Conservation (phyloP, 208 protist species). For the Blechomonas ayalai region DNA sequence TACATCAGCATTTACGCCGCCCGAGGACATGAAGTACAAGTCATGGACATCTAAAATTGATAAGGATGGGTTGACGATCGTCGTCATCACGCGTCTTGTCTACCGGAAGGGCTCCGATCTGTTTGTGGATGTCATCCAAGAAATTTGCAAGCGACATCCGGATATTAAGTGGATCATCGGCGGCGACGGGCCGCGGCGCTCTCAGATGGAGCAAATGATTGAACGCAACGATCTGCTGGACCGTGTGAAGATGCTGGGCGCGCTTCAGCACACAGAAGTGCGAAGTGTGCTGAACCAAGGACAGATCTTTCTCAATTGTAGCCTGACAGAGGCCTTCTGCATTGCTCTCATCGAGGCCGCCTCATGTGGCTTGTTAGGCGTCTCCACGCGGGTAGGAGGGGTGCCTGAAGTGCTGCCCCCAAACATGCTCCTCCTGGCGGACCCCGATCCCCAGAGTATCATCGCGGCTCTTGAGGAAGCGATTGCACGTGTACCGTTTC, state of each 20-base stretch:
- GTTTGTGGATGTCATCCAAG: conserved; percentile 94
- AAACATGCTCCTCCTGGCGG: conserved; percentile 89
- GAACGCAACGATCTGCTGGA: conserved; percentile 95
- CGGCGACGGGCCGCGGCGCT: conserved; percentile 95
- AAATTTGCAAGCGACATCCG: conserved; percentile 90
- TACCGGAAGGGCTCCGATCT: conserved; percentile 97
- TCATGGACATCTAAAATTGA: conserved; percentile 83
- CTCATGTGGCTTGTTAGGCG: conserved; percentile 90
- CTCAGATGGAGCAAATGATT: conserved; percentile 96
- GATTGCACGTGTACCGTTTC: conserved; percentile 57
- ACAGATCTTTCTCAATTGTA: conserved; percentile 98
- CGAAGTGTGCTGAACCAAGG: conserved; percentile 89
- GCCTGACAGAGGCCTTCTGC: conserved; percentile 98
- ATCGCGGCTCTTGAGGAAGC: conserved; percentile 62
- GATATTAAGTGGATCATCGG: conserved; percentile 95
- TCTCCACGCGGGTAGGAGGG: conserved; percentile 96
- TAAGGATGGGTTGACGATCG: conserved; percentile 89
- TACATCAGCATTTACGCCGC: conserved; percentile 80
- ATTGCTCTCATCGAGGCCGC: conserved; percentile 98
- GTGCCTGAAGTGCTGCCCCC: conserved; percentile 96
- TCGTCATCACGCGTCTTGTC: conserved; percentile 94
- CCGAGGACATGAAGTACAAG: conserved; percentile 88
- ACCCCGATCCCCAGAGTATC: conserved; percentile 84
- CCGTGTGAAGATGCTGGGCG: conserved; percentile 94
- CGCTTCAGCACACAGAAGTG: conserved; percentile 89